phyloP scores from a whole-genome alignment of 2,329 filamentous ascomycete species.

The Arachnomyces sp. region DNA sequence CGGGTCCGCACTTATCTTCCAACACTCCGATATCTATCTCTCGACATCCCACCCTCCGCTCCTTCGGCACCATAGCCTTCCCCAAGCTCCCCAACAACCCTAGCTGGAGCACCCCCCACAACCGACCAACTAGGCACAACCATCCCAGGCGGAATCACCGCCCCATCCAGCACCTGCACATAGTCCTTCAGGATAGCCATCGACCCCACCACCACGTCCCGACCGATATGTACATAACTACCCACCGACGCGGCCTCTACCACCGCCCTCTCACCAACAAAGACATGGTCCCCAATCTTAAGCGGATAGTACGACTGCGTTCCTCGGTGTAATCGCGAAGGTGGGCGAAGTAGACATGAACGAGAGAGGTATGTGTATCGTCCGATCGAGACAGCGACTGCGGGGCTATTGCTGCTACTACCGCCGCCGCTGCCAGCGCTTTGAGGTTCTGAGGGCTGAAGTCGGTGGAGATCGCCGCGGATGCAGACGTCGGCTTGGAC shows the following conservation, averaged over 20 bases:
- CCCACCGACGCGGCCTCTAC: conserved; percentile 79
- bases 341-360: conserved; percentile 71
- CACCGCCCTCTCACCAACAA: conserved; percentile 66
- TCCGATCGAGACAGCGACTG: conserved; percentile 69
- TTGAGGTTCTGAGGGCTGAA: conserved; percentile 39
- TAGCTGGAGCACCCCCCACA: conserved; percentile 74
- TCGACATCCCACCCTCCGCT: conserved; percentile 36
- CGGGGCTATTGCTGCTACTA: conserved; percentile 22
- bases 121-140: conserved; percentile 88
- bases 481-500: conserved; percentile 94
- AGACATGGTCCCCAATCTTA: conserved; percentile 90
- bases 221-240: conserved; percentile 78
- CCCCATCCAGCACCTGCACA: conserved; percentile 75
- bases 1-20: conserved; percentile 18
- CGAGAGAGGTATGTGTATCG: conserved; percentile 83
- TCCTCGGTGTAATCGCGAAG: conserved; percentile 74
- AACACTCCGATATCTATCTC: conserved; percentile 35
- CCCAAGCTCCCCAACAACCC: conserved; percentile 69
- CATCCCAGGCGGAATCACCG: conserved; percentile 78
- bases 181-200: conserved; percentile 93
- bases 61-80: conserved; percentile 42
- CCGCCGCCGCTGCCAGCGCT: conserved; percentile 18
- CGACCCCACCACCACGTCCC: conserved; percentile 67
- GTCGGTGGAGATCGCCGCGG: conserved; percentile 71
- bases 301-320: conserved; percentile 62